phyloP scores from a whole-genome alignment of 2,329 filamentous ascomycete species.

The Aureobasidium sp. region DNA sequence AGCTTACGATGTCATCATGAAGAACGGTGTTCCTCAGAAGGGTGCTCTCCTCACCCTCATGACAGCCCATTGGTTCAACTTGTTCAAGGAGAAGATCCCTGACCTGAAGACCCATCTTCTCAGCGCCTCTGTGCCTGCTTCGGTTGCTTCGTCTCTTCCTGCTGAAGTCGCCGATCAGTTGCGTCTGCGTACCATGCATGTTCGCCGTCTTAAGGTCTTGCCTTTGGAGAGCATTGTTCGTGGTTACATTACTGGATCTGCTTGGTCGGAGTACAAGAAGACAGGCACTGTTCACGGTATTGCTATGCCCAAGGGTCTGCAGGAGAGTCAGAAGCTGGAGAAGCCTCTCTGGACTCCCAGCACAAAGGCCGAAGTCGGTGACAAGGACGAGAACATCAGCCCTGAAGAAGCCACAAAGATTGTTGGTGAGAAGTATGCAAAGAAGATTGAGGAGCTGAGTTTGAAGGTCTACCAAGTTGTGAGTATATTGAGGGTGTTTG shows the following conservation, averaged over 20 bases:
- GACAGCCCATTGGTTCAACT: slow-evolving; percentile 59
- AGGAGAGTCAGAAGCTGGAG: slow-evolving; percentile 61
- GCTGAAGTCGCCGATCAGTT: slow-evolving; percentile 21
- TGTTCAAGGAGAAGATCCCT: slow-evolving; percentile 49
- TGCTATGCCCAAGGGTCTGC: slow-evolving; percentile 55
- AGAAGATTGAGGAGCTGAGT: slow-evolving; percentile 55
- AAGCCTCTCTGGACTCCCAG: slow-evolving; percentile 68
- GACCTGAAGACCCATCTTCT: slow-evolving; percentile 55
- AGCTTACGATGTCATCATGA: slow-evolving; percentile 86
- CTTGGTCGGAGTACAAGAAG: slow-evolving; percentile 69
- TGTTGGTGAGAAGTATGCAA: slow-evolving; percentile 56
- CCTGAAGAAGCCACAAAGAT: slow-evolving; percentile 55
- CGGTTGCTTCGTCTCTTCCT: slow-evolving; percentile 45
- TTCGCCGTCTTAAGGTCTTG: slow-evolving; percentile 64
- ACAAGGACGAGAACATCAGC: slow-evolving; percentile 79
- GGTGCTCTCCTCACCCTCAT: slow-evolving; percentile 59
- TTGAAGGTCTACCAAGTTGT: slow-evolving; percentile 54
- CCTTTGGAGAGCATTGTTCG: slow-evolving; percentile 77
- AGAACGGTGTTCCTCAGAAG: slow-evolving; percentile 64
- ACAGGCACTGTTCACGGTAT: slow-evolving; percentile 75
- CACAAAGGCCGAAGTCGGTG: slow-evolving; percentile 73
- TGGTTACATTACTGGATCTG: slow-evolving; percentile 80
- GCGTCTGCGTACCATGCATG: slow-evolving; percentile 65
- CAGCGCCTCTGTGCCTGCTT: slow-evolving; percentile 48
- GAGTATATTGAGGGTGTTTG: slow-evolving; percentile 16